These are phyloP conservation scores for Phtheirospermum japonicum DNA, from an alignment of 257 asterid species.

Conservation along the genomic window DNA sequence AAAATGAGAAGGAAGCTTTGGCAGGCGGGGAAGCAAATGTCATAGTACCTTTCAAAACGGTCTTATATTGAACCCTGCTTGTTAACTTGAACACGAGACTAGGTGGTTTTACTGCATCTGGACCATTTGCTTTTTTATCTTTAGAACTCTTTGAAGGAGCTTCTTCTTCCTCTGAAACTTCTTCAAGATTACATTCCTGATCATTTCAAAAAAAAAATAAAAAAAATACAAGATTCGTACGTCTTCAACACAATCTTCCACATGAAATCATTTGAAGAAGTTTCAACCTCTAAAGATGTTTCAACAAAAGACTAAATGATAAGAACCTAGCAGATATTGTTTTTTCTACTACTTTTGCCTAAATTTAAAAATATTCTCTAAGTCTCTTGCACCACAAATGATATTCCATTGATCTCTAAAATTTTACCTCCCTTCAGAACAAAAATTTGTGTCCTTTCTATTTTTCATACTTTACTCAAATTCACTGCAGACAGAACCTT, in stretches of 20 bases:
- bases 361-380: too few relatives aligned
- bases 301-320: neutral
- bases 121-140: slow-evolving; percentile 89
- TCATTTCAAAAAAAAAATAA: slow-evolving; percentile 11
- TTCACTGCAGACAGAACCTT: neutral
- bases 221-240: neutral
- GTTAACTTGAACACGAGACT: slow-evolving; percentile 79
- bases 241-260: neutral
- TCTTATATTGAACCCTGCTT: slow-evolving; percentile 84
- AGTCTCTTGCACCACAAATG: too few relatives aligned
- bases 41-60: slow-evolving; percentile 73
- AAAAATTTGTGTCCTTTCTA: neutral
- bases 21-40: slow-evolving; percentile 16
- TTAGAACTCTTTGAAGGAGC: slow-evolving; percentile 83
- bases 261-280: neutral
- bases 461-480: neutral
- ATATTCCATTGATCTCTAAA: too few relatives aligned
- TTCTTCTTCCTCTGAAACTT: slow-evolving; percentile 83
- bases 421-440: too few relatives aligned
- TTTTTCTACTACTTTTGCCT: too few relatives aligned
- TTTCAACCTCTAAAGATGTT: neutral
- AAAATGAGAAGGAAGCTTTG: slow-evolving; percentile 5
- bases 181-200: slow-evolving; percentile 97
- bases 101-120: slow-evolving; percentile 70
- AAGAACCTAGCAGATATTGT: too few relatives aligned